Conservation (phyloP, 2,329 filamentous ascomycete species). For the Fonsecaea pugnacius region DNA sequence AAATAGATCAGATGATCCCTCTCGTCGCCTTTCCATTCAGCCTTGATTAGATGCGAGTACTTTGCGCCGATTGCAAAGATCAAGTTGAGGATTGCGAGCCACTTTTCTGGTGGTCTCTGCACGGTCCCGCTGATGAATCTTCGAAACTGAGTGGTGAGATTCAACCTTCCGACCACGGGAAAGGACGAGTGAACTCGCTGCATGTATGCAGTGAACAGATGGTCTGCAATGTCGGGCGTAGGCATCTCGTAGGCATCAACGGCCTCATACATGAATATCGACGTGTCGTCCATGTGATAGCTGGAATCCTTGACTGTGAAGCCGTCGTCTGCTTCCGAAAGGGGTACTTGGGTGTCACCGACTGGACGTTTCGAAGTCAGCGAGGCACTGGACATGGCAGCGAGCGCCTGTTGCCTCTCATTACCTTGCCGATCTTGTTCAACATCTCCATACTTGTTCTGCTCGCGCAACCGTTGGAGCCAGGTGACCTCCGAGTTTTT, state of each 20-base stretch:
- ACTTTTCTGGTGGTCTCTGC: slow-evolving; percentile 46
- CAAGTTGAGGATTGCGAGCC: slow-evolving; percentile 53
- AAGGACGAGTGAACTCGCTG: slow-evolving; percentile 50
- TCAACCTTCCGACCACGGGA: slow-evolving; percentile 50
- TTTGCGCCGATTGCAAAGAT: slow-evolving; percentile 53
- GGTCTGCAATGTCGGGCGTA: slow-evolving; percentile 46
- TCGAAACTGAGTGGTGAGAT: slow-evolving; percentile 48
- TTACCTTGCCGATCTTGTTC: slow-evolving; percentile 17
- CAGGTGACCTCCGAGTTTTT: slow-evolving; percentile 54
- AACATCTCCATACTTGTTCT: slow-evolving; percentile 44
- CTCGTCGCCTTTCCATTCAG: slow-evolving; percentile 48
- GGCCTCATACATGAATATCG: slow-evolving; percentile 47
- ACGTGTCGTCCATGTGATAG: slow-evolving; percentile 52
- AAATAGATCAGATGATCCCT: slow-evolving; percentile 52
- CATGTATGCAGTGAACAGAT: slow-evolving; percentile 50
- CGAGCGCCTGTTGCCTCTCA: slow-evolving; percentile 19
- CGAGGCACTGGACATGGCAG: slow-evolving; percentile 23
- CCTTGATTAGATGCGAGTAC: slow-evolving; percentile 49
- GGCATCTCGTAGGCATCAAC: slow-evolving; percentile 50
- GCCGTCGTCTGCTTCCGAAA: slow-evolving; percentile 41
- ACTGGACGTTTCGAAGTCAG: slow-evolving; percentile 34
- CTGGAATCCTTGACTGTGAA: slow-evolving; percentile 39
- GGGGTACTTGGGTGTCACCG: slow-evolving; percentile 36
- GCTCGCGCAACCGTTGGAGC: slow-evolving; percentile 49
- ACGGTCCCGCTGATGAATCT: slow-evolving; percentile 40